Percentiles rank a stretch among this genome's conserved stretches.
phyloP scores from a whole-genome alignment of 2,329 filamentous ascomycete genomes.

The Colletotrichum noveboracense region DNA sequence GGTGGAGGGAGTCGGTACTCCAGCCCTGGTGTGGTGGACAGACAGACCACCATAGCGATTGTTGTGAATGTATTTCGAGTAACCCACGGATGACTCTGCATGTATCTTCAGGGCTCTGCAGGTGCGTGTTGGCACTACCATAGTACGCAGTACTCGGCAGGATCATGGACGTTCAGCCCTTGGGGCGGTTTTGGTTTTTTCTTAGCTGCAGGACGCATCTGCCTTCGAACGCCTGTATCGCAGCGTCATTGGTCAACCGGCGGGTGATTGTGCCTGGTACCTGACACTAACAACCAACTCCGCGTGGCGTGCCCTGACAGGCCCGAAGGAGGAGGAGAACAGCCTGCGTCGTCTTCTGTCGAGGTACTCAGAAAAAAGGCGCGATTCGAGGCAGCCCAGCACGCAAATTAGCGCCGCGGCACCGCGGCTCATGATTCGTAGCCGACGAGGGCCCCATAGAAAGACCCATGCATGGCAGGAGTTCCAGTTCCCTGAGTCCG shows the following conservation, averaged over 20 bases:
- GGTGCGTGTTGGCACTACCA: neutral
- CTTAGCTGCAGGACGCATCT: constrained; percentile 6
- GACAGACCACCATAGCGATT: neutral
- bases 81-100: neutral
- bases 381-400: constrained; percentile 9
- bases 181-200: neutral
- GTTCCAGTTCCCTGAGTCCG: neutral
- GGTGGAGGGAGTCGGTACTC: constrained; percentile 5
- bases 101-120: neutral
- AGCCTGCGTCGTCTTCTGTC: neutral
- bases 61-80: neutral
- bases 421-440: constrained; percentile 16
- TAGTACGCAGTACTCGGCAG: neutral
- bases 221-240: neutral
- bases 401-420: neutral
- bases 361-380: neutral
- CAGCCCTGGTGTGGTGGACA: neutral
- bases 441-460: neutral
- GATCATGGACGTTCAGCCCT: constrained; percentile 11
- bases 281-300: constrained; percentile 36
- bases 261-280: constrained; percentile 42
- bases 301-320: constrained; percentile 45
- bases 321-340: constrained; percentile 25
- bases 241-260: constrained; percentile 34
- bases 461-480: neutral